A percentile compares a stretch with the other conserved stretches of the same genome.
Evolutionary conservation across 2,329 filamentous ascomycete species (phyloP).

Genomic region (Dryadomyces quercivorus): DNA sequence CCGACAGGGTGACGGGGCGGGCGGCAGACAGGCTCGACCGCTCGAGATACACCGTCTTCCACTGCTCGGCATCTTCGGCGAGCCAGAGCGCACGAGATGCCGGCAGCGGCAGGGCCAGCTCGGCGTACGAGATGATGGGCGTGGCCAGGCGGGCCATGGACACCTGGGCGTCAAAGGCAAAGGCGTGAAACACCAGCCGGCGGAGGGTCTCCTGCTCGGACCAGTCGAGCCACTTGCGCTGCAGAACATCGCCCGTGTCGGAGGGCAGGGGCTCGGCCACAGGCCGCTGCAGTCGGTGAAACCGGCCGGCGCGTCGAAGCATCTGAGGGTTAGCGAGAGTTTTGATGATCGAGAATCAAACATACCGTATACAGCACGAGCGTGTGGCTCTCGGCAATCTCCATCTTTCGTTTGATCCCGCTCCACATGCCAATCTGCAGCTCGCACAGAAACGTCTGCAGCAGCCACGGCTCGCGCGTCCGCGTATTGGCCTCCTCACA

Average conservation of each 20-base stretch:
- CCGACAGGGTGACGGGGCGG: neutral
- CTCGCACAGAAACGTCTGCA: conserved; percentile 35
- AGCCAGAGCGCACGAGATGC: conserved; percentile 52
- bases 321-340: neutral
- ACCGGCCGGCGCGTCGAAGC: conserved; percentile 7
- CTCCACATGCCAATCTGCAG: conserved; percentile 42
- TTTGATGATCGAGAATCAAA: neutral
- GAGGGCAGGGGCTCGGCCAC: neutral
- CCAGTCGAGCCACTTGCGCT: conserved; percentile 9
- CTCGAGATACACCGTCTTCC: conserved; percentile 48
- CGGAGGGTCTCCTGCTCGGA: conserved; percentile 5
- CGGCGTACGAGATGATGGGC: conserved; percentile 55
- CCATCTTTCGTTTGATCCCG: conserved; percentile 42
- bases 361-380: conserved; percentile 10
- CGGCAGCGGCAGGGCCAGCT: conserved; percentile 54
- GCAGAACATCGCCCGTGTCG: conserved; percentile 2
- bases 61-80: conserved; percentile 48
- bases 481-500: conserved; percentile 37
- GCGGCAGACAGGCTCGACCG: neutral
- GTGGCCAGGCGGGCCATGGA: conserved; percentile 56
- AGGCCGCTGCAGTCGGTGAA: neutral
- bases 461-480: conserved; percentile 29
- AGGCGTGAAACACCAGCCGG: conserved; percentile 51
- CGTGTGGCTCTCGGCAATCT: conserved; percentile 37
- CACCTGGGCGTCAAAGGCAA: conserved; percentile 52